A percentile compares a stretch with the other conserved stretches of the same genome.
Conservation (phyloP, 2,329 filamentous ascomycete genomes). For the Paracoccidioides lutzii region DNA sequence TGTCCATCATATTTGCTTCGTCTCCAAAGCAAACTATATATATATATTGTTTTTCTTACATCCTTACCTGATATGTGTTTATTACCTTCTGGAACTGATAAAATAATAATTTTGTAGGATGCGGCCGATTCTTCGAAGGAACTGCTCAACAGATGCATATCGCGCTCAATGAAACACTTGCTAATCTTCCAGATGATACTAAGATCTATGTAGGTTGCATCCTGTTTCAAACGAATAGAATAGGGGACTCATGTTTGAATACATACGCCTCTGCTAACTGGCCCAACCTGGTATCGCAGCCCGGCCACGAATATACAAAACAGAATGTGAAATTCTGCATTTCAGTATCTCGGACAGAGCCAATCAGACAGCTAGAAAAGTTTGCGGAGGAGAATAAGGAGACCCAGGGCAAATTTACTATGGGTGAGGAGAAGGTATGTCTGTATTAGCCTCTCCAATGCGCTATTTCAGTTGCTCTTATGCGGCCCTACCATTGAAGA, state of each 20-base stretch:
- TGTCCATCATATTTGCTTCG: slow-evolving; percentile 12
- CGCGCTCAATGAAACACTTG: slow-evolving; percentile 77
- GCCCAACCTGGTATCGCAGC: slow-evolving; percentile 37
- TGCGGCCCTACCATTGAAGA: no score
- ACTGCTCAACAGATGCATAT: slow-evolving; percentile 81
- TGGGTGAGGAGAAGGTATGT: slow-evolving; percentile 84
- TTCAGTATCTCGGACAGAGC: slow-evolving; percentile 59
- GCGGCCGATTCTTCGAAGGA: slow-evolving; percentile 92
- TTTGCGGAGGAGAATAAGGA: slow-evolving; percentile 71
- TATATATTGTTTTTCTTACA: neutral
- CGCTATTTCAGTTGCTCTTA: no score
- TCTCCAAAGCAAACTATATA: neutral
- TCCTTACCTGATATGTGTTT: neutral
- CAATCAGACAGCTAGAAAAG: slow-evolving; percentile 61
- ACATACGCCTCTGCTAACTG: neutral
- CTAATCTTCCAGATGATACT: slow-evolving; percentile 72
- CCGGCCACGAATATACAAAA: slow-evolving; percentile 97
- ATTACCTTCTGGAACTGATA: neutral
- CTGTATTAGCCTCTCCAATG: no score
- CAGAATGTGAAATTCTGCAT: slow-evolving; percentile 80
- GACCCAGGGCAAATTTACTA: slow-evolving; percentile 92
- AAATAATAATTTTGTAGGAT: slow-evolving; percentile 44
- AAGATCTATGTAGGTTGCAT: slow-evolving; percentile 61
- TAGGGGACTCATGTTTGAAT: neutral
- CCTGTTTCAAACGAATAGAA: neutral